Base-by-base conservation (phyloP, 345 rosid genomes). In the Hibiscus syriacus region DNA sequence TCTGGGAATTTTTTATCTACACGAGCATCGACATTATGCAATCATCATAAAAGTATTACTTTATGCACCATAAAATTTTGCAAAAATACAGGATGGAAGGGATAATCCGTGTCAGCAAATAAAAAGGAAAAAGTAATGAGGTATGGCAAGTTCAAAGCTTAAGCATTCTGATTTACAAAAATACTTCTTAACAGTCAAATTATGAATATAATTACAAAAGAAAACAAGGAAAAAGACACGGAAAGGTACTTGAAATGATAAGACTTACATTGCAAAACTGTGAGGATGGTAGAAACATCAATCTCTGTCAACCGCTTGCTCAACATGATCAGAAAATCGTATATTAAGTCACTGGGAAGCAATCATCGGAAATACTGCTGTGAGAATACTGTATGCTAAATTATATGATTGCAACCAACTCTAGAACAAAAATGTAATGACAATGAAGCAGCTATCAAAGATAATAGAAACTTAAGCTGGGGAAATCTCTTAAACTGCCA, bases 321-420 rank as follows among this genome's bases (percentile, higher is more conserved):
- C 92, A 89, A 55, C 73, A 71, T 81, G 83, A 77, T 78, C 69
- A 94, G 77, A 70, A 91, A 89, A 82, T 94, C 92, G 64, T 87
- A 87, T 59, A 91, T 87, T 77, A 94, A 77, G 76, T 91, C 97
- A 82, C 99, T 94, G 96, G 71, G 77, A 80, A 57, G 66, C 32
- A 66, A 64, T 12, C 5, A 59, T 22, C 14, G 14, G 16, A 66
- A 48, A 32, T 22, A 38, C 0, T 11, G 23, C 38, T n/a, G 23
- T 65, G 19, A 65, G 57, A 46, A 62, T 27, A 27, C 17, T 38
- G 29, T 25, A 23, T 14, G 19, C 30, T 19, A 63, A 63, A 19
- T 63, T 43, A 43, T 22, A 30, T 7, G 7, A 45, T n/a, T 16
- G 16, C 19, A 25, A 3, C 52, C 36, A 26, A 25, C 23, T 45